Evolutionary conservation across 2,329 filamentous ascomycete genomes (phyloP), one percentile per base, ranked within the genome.

Genomic region (Sporothrix globosa): DNA sequence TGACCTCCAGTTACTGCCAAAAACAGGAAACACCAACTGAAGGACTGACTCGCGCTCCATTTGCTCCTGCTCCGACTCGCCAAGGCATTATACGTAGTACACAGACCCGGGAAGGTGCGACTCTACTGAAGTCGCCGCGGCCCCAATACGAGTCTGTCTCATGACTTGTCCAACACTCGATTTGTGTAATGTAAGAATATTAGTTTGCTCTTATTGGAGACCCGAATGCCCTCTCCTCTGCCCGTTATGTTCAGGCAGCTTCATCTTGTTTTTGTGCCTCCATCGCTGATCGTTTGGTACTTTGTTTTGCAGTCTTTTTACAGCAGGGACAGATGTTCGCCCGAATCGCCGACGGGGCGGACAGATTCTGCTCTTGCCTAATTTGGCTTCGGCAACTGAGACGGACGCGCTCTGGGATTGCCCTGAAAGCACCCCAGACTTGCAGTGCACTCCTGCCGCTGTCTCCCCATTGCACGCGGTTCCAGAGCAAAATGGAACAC

Each of bases 301-400:
- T 1, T 5, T n/a, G 4, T 65, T 50, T 21, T 65, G 44, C 41
- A 11, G 21, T 44, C 39, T 14, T 27, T 41, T 54, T 17, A 14
- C 44, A 27, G 13, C 44, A 65, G 50, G 50, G 34, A 30, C 10
- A 11, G 56, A 30, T 17, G 56, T 67, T 67, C 6, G 39, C 2
- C 66, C 66, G 66, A 68, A 9, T 30, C 30, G 5, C 66, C 66
- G 66, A 58, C 24, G 39, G 66, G 39, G 39, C 66, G 66, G 66
- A 30, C 11, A 56, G 34, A 30, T 56, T 54, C 48, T 46, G 44
- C n/a, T 46, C 58, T 63, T 63, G 39, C 58, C 58, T 9, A 14
- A 27, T 27, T 7, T 46, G 39, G 58, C 9, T 11, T 46, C 27
- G 41, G 46, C 39, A 46, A 14, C 58, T 11, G 13, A 19, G 39